A percentile compares a stretch with the other conserved stretches of the same genome.
phyloP scores from a whole-genome alignment of 306 rosid genomes.

The Quercus ilex region DNA sequence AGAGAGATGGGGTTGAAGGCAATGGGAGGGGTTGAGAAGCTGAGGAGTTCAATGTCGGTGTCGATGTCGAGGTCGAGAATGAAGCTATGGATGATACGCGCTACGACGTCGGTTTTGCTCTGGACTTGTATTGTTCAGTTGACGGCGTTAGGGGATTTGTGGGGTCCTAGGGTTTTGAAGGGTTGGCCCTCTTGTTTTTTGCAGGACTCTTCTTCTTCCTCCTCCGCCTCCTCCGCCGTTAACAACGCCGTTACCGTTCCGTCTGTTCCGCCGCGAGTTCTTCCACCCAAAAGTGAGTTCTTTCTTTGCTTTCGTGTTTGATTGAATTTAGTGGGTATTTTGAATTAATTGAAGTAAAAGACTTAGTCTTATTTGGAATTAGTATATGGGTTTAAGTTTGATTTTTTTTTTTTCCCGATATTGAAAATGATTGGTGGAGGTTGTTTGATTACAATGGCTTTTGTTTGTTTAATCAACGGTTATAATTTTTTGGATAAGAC shows the following conservation, averaged over 20 bases:
- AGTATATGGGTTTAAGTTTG: no score
- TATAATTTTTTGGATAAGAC: no score
- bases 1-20: slow-evolving; percentile 68
- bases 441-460: neutral
- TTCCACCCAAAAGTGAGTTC: slow-evolving; percentile 92
- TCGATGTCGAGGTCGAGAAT: slow-evolving; percentile 55
- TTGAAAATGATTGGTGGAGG: neutral
- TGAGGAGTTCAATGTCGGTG: slow-evolving; percentile 44
- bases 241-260: slow-evolving; percentile 27
- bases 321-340: neutral
- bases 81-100: slow-evolving; percentile 95
- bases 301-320: neutral
- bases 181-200: slow-evolving; percentile 98
- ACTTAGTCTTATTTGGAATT: no score
- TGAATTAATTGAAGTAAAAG: neutral
- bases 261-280: slow-evolving; percentile 45
- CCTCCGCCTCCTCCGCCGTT: neutral
- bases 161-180: slow-evolving; percentile 97
- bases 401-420: neutral
- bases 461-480: neutral
- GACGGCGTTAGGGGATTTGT: slow-evolving; percentile 80
- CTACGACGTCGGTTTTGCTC: slow-evolving; percentile 75
- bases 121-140: slow-evolving; percentile 96
- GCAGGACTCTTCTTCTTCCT: slow-evolving; percentile 41
- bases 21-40: slow-evolving; percentile 53